Base-by-base conservation (phyloP, 305 asterid species). In the Solanum aculeatissimum region DNA sequence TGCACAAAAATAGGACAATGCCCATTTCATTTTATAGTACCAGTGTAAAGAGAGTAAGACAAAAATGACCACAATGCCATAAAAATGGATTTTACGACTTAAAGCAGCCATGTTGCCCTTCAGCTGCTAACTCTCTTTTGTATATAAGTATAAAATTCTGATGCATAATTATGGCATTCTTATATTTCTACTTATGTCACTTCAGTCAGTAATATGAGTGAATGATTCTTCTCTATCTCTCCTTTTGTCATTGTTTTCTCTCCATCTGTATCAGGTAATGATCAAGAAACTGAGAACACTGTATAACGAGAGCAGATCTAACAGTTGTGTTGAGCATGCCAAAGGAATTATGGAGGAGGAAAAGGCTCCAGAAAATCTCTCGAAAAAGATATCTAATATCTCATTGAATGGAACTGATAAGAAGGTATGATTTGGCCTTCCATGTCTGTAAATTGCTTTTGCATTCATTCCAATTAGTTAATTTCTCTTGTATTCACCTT, bases 241-340 rank as follows among this genome's bases (percentile, higher is more conserved):
- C 53, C 49, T 81, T 66, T 38, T 68, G 23, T 78, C 74, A 58
- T 65, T 43, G 49, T 54, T 38, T 69, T 60, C n/a, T 57, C 65
- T 66, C 55, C 75, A 77, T 62, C 40, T 84, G 62, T 83, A 79
- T 43, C 95, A 95, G 99, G 95, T 85, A 10, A 84, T 89, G 85
- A 84, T 92, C 87, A 91, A 92, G 88, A 98, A 97, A 80, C 85
- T 97, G 96, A 90, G 90, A 92, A 87, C 74, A 82, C 91, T 97
- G 86, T 85, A 86, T 70, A 84, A 87, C 27, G 96, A 94, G 57
- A 92, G 98, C 80, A 94, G 98, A 88, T 90, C 98, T 86, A 92
- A 87, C 89, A 94, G 92, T 87, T 97, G 99, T 72, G 90, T 92
- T 87, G 99, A 97, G 93, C 99, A 97, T 78, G 99, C 98, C 78